These are phyloP conservation scores for Acer negundo DNA, from an alignment of 345 rosid genomes.

Conservation along the genomic window DNA sequence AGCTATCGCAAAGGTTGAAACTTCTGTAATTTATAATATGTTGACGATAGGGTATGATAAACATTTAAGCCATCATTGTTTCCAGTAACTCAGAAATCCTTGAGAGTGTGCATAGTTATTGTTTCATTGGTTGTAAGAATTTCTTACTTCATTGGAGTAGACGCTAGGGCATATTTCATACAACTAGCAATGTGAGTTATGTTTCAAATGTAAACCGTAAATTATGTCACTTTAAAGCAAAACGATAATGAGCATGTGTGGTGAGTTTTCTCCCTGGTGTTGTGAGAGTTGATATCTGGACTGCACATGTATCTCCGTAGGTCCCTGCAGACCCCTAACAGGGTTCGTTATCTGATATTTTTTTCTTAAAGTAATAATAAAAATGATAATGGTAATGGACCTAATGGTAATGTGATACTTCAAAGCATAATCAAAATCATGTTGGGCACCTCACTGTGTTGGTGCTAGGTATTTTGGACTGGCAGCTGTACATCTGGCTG, in stretches of 20 bases:
- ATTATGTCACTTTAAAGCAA: neutral
- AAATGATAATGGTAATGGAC: too few species aligned
- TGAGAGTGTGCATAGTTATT: neutral
- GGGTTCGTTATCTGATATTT: too few species aligned
- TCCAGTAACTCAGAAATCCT: conserved; percentile 3
- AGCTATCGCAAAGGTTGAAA: neutral
- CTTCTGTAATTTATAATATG: neutral
- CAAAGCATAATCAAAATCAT: neutral
- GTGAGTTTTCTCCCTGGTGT: too few species aligned
- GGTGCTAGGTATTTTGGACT: neutral
- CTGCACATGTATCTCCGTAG: too few species aligned
- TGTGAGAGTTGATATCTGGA: too few species aligned
- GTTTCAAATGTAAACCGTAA: neutral
- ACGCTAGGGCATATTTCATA: neutral
- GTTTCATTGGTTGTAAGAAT: neutral
- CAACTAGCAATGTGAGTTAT: neutral
- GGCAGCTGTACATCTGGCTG: neutral
- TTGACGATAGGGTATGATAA: neutral
- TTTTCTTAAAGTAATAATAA: too few species aligned
- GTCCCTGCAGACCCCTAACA: too few species aligned
- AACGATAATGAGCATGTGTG: neutral
- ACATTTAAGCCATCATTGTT: neutral
- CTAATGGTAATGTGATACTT: too few species aligned
- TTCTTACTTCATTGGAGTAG: neutral
- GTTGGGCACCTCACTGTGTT: neutral